phyloP scores from a whole-genome alignment of 2,329 filamentous ascomycete species.

The Aspergillus latus region DNA sequence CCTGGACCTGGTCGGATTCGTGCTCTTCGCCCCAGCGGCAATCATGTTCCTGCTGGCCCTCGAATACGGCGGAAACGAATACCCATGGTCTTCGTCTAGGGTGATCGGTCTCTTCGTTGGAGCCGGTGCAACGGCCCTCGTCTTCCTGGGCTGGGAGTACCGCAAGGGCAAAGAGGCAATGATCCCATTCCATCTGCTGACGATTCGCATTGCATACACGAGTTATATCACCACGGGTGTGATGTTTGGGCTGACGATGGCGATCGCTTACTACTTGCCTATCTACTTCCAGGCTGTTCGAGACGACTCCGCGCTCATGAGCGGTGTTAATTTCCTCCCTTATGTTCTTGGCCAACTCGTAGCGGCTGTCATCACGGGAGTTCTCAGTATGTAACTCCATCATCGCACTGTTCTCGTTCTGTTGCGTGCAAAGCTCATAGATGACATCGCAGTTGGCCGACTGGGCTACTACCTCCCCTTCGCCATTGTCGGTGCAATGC shows the following conservation, averaged over 20 bases:
- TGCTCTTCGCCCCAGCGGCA: conserved; percentile 54
- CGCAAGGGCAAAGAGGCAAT: not conserved
- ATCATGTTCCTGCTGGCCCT: conserved; percentile 57
- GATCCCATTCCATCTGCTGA: not conserved
- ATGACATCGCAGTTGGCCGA: conserved; percentile 22
- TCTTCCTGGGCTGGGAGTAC: conserved; percentile 4
- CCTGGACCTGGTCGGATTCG: conserved; percentile 53
- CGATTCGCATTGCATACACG: not conserved
- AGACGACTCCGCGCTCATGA: conserved; percentile 27
- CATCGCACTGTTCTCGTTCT: not conserved
- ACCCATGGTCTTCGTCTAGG: conserved; percentile 49
- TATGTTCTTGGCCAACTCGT: conserved; percentile 35
- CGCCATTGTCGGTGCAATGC: conserved; percentile 27
- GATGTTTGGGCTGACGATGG: not conserved
- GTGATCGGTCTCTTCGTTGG: conserved; percentile 44
- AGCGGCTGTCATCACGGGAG: conserved; percentile 34
- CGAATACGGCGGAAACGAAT: conserved; percentile 57
- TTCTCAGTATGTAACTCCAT: conserved; percentile 25
- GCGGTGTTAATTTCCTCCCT: conserved; percentile 29
- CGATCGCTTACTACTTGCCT: conserved; percentile 23
- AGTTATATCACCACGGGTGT: not conserved
- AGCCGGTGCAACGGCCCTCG: conserved; percentile 12
- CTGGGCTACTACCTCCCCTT: conserved; percentile 39
- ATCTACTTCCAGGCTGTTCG: conserved; percentile 51
- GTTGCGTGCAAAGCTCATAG: not conserved